Percentiles rank a stretch among this genome's conserved stretches.
These are phyloP conservation scores for Neonectria faginata DNA, from an alignment of 2,329 filamentous ascomycete genomes.

Conservation along the genomic window DNA sequence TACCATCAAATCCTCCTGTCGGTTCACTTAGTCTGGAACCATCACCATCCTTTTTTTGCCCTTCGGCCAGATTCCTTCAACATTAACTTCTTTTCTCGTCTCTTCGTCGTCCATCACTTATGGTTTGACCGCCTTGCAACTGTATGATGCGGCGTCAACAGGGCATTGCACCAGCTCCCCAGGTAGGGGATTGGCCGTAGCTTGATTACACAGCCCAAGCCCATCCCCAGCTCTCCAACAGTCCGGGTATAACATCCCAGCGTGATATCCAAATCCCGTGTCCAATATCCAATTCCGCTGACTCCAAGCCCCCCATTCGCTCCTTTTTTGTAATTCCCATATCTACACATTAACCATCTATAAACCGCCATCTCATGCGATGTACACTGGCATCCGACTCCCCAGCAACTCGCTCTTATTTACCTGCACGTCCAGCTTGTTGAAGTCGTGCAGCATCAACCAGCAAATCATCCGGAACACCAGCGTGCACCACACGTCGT, in stretches of 20 bases:
- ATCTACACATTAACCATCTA: background rate
- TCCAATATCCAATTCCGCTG: background rate
- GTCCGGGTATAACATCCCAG: background rate
- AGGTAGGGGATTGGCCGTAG: background rate
- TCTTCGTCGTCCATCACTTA: background rate
- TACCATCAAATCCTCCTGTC: no score
- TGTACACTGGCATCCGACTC: slow-evolving; percentile 67
- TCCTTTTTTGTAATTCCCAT: background rate
- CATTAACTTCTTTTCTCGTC: background rate
- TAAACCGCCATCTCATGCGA: slow-evolving; percentile 48
- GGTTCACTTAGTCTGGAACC: background rate
- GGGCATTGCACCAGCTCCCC: background rate
- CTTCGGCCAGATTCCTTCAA: background rate
- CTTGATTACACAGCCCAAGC: background rate
- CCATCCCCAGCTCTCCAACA: background rate
- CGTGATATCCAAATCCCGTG: background rate
- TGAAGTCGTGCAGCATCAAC: slow-evolving; percentile 68
- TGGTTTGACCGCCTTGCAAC: background rate
- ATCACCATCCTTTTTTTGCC: background rate
- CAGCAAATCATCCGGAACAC: slow-evolving; percentile 70
- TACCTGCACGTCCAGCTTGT: slow-evolving; percentile 65
- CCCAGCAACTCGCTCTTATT: slow-evolving; percentile 65
- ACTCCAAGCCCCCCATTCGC: background rate
- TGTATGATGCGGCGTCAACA: background rate
- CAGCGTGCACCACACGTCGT: slow-evolving; percentile 66